A percentile compares a stretch with the other conserved stretches of the same genome.
phyloP scores from a whole-genome alignment of 2,329 filamentous ascomycete genomes.

The Aspergillus sp. region DNA sequence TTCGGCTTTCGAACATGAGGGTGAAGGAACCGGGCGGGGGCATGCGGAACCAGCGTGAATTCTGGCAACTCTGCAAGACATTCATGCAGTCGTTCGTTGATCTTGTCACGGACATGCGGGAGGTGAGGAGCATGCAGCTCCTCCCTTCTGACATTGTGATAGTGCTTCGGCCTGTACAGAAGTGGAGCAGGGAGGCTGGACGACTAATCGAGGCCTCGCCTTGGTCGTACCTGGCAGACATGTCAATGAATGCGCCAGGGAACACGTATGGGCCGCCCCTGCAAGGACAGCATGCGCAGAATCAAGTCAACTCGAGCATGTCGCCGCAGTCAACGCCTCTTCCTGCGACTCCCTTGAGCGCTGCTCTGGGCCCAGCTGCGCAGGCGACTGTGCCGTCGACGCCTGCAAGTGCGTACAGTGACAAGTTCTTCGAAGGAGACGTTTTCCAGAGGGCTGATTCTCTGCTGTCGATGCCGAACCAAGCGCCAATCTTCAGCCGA shows the following conservation, averaged over 20 bases:
- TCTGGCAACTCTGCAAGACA: slow-evolving; percentile 61
- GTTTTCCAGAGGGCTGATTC: slow-evolving; percentile 42
- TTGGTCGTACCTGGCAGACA: slow-evolving; percentile 48
- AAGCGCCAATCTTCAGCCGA: slow-evolving; percentile 33
- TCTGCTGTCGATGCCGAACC: slow-evolving; percentile 35
- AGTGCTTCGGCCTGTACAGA: slow-evolving; percentile 71
- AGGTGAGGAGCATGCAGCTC: slow-evolving; percentile 39
- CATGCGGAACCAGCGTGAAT: slow-evolving; percentile 47
- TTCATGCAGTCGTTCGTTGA: slow-evolving; percentile 42
- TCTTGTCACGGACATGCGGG: slow-evolving; percentile 38
- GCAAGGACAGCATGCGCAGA: slow-evolving; percentile 22
- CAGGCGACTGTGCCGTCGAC: slow-evolving; percentile 74
- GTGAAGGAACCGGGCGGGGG: slow-evolving; percentile 73
- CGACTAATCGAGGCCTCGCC: slow-evolving; percentile 59
- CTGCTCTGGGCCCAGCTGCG: slow-evolving; percentile 78
- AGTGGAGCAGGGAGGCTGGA: slow-evolving; percentile 69
- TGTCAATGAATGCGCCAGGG: slow-evolving; percentile 23
- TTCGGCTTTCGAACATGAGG: slow-evolving; percentile 67
- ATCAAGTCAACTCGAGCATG: slow-evolving; percentile 21
- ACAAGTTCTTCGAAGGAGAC: slow-evolving; percentile 41
- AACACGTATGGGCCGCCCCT: slow-evolving; percentile 28
- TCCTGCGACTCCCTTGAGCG: slow-evolving; percentile 81
- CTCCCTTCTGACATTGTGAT: slow-evolving; percentile 58
- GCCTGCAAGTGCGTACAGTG: slow-evolving; percentile 39
- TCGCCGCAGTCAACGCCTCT: slow-evolving; percentile 48